phyloP scores from a whole-genome alignment of 1,284 basidiomycete species.

The Ceratobasidium papillatum region DNA sequence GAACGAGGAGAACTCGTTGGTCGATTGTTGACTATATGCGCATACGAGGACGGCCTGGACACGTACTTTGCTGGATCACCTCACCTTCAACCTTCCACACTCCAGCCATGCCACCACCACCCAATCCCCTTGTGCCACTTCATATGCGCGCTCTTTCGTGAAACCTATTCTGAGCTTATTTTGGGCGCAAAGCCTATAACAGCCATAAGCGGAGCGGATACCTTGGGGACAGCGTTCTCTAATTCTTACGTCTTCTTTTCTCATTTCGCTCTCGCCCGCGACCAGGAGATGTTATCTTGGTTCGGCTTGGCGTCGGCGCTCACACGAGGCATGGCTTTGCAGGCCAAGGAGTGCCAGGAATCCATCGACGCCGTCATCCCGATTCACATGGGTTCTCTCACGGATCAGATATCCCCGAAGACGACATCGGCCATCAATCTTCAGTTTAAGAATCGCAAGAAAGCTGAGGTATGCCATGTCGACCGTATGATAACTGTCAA shows the following conservation, averaged over 20 bases:
- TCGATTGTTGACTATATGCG: neutral
- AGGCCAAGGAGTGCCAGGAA: slow-evolving; percentile 6
- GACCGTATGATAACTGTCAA: neutral
- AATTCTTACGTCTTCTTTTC: slow-evolving; percentile 2
- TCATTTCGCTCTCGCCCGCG: slow-evolving; percentile 4
- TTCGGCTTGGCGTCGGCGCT: neutral
- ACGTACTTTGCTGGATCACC: neutral
- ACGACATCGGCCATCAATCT: slow-evolving; percentile 7
- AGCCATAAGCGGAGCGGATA: neutral
- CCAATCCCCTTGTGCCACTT: slow-evolving; percentile 1
- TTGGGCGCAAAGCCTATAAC: neutral
- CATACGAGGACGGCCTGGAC: neutral
- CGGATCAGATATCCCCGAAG: neutral
- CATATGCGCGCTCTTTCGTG: neutral
- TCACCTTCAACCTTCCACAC: neutral
- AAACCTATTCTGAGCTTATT: neutral
- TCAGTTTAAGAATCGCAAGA: slow-evolving; percentile 6
- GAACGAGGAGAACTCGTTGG: slow-evolving; percentile 5
- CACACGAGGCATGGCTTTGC: neutral
- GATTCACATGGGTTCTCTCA: slow-evolving; percentile 2
- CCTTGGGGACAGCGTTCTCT: neutral
- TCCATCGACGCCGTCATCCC: slow-evolving; percentile 24
- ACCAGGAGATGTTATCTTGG: neutral
- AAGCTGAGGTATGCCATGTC: neutral
- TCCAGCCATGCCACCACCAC: neutral